These are phyloP conservation scores for Ampelomyces quisqualis DNA, from an alignment of 2,329 filamentous ascomycete species.

Conservation along the genomic window DNA sequence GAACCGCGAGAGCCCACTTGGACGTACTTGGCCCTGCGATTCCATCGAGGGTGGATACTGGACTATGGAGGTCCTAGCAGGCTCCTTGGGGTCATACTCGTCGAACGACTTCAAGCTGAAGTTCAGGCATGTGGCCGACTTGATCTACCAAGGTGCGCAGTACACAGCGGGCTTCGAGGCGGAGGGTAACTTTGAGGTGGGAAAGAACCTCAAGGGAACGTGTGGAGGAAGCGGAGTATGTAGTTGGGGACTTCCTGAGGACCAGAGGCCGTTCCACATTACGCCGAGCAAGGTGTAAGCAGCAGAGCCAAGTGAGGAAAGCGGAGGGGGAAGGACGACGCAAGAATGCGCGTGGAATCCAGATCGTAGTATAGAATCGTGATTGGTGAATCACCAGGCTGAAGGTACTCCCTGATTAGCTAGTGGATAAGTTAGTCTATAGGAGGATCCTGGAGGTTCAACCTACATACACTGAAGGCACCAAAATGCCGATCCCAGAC, in stretches of 20 bases:
- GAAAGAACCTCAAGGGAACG: constrained; percentile 14
- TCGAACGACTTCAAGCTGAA: constrained; percentile 22
- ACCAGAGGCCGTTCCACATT: constrained; percentile 5
- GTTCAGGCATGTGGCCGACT: constrained; percentile 24
- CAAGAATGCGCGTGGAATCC: too few relatives aligned
- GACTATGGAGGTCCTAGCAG: constrained; percentile 22
- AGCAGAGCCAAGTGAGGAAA: too few relatives aligned
- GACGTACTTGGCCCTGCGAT: constrained; percentile 31
- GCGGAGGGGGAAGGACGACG: too few relatives aligned
- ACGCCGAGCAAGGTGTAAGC: constrained; percentile 4
- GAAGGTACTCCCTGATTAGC: too few relatives aligned
- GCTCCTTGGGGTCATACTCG: constrained; percentile 7
- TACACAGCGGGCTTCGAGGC: constrained; percentile 20
- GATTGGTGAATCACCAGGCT: too few relatives aligned
- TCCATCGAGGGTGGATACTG: constrained; percentile 22
- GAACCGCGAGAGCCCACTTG: constrained; percentile 20
- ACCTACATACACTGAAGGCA: too few relatives aligned
- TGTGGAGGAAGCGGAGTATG: constrained; percentile 28
- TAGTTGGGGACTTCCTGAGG: constrained; percentile 11
- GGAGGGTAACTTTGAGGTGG: constrained; percentile 17
- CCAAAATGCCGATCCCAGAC: too few relatives aligned
- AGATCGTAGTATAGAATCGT: too few relatives aligned
- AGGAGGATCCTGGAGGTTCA: too few relatives aligned
- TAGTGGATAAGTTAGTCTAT: too few relatives aligned
- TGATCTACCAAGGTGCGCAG: constrained; percentile 9